A percentile compares a stretch with the other conserved stretches of the same genome.
These are phyloP conservation scores for Cicer yamashitae DNA, from an alignment of 306 rosid species.

Conservation along the genomic window DNA sequence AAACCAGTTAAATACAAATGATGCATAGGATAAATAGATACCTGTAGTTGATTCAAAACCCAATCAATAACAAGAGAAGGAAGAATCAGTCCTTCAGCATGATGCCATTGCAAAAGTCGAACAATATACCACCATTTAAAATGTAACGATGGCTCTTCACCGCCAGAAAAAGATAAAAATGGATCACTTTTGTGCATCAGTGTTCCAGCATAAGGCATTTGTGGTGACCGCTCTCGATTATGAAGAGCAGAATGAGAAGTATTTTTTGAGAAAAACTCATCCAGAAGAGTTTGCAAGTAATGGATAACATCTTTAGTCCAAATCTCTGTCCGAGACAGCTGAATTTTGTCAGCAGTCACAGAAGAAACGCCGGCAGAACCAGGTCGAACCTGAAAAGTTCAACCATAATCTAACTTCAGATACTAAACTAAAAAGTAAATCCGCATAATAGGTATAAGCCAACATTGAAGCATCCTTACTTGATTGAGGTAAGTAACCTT, in stretches of 20 bases:
- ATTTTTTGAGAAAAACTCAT: constrained; percentile 75
- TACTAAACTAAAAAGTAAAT: constrained; percentile 27
- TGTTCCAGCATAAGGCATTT: constrained; percentile 64
- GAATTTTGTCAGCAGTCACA: constrained; percentile 77
- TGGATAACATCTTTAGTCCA: constrained; percentile 95
- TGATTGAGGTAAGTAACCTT: constrained; percentile 91
- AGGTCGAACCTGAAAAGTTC: constrained; percentile 70
- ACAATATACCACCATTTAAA: constrained; percentile 94
- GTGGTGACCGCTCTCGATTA: constrained; percentile 68
- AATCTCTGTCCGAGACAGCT: constrained; percentile 77
- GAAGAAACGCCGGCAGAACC: constrained; percentile 67
- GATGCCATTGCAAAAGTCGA: constrained; percentile 93
- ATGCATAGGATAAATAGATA: constrained; percentile 33
- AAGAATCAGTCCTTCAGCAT: constrained; percentile 83
- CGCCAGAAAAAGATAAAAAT: constrained; percentile 58
- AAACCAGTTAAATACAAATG: constrained; percentile 14
- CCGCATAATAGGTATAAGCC: background rate
- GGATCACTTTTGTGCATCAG: constrained; percentile 64
- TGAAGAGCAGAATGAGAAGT: constrained; percentile 59
- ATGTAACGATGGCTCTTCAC: constrained; percentile 82
- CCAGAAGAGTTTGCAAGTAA: constrained; percentile 81
- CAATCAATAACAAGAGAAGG: constrained; percentile 91
- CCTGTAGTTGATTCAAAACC: constrained; percentile 93
- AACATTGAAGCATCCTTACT: constrained; percentile 55
- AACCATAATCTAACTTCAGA: constrained; percentile 52